Percentiles rank a stretch among this genome's conserved stretches.
These are phyloP conservation scores for Boletus eberwhitei DNA, from an alignment of 768 basidiomycete species.

Conservation along the genomic window DNA sequence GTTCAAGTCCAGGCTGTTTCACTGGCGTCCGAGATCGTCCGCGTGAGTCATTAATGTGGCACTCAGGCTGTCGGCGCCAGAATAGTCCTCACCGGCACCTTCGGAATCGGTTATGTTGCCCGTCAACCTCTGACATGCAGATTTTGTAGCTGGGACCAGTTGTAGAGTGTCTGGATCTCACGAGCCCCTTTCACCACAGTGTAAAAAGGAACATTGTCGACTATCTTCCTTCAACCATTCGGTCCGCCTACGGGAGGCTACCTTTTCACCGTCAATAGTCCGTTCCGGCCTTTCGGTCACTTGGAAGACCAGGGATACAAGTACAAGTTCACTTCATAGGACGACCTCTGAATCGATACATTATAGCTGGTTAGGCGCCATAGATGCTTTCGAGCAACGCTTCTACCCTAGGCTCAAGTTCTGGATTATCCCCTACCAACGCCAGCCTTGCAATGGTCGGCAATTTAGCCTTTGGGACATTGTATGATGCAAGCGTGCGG, in stretches of 20 bases:
- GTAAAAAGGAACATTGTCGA: background rate
- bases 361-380: background rate
- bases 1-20: background rate
- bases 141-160: background rate
- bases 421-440: slow-evolving; percentile 32
- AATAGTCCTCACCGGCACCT: background rate
- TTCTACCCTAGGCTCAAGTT: slow-evolving; percentile 39
- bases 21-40: background rate
- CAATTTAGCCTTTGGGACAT: slow-evolving; percentile 58
- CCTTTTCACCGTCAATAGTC: background rate
- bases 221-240: background rate
- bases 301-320: background rate
- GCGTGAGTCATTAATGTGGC: background rate
- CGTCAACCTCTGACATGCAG: background rate
- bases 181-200: background rate
- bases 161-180: background rate
- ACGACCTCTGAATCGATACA: background rate
- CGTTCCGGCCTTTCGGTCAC: background rate
- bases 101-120: background rate
- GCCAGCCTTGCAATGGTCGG: slow-evolving; percentile 44
- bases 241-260: background rate
- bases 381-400: slow-evolving; percentile 50
- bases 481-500: slow-evolving; percentile 56
- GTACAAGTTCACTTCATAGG: background rate
- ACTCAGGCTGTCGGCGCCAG: background rate